phyloP scores from a whole-genome alignment of 352 stramenopile genomes.

The Pythium monospermum region DNA sequence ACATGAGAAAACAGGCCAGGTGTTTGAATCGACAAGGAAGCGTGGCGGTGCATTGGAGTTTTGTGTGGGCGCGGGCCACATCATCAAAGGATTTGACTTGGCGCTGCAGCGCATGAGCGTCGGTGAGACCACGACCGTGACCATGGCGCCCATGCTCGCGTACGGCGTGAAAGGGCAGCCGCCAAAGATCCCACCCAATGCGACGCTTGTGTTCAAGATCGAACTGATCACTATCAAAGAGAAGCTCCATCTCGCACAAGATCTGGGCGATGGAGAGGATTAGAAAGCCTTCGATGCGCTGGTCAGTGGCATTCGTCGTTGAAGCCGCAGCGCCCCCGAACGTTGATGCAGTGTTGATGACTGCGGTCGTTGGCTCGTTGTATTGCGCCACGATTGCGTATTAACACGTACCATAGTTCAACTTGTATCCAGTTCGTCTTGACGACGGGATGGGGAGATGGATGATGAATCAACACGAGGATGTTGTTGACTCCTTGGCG shows the following conservation, averaged over 20 bases:
- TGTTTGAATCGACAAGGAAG: conserved; percentile 65
- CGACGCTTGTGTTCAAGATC: conserved; percentile 73
- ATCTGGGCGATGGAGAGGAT: conserved; percentile 13
- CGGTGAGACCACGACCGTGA: conserved; percentile 62
- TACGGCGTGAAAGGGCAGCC: conserved; percentile 69
- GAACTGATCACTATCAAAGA: conserved; percentile 80
- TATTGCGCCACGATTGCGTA: too few species aligned
- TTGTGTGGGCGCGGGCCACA: conserved; percentile 57
- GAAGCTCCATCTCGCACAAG: conserved; percentile 36
- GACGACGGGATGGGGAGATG: too few species aligned
- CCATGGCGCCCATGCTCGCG: conserved; percentile 53
- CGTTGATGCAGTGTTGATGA: too few species aligned
- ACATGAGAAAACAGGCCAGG: conserved; percentile 40
- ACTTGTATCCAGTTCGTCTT: too few species aligned
- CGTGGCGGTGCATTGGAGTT: conserved; percentile 66
- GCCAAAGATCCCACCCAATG: conserved; percentile 62
- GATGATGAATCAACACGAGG: too few species aligned
- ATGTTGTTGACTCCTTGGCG: too few species aligned
- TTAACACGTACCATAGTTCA: too few species aligned
- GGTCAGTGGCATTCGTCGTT: too few species aligned
- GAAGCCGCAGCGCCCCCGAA: too few species aligned
- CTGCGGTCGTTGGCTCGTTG: too few species aligned
- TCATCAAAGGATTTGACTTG: conserved; percentile 68
- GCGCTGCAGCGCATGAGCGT: conserved; percentile 72
- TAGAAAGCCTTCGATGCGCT: too few species aligned